These are phyloP conservation scores for Paspalum notatum DNA, from an alignment of 176 grass and related monocot species.

Conservation along the genomic window DNA sequence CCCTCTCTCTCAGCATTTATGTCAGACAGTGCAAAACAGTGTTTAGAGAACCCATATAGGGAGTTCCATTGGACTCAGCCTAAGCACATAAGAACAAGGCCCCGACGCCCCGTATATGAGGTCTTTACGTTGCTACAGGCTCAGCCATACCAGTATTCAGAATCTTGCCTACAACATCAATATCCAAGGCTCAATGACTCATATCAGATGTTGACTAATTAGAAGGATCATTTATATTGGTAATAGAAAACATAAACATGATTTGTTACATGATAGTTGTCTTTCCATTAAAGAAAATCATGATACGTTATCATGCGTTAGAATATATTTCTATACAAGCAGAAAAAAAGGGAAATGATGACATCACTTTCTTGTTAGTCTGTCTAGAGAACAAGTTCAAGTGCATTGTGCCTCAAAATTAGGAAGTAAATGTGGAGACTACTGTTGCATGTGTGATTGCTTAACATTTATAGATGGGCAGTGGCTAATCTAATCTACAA, in stretches of 20 bases:
- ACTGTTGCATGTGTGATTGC: constrained; percentile 11
- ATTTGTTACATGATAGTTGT: background rate
- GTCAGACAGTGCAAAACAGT: too few species aligned
- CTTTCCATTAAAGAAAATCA: background rate
- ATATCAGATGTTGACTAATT: background rate
- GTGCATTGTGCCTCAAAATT: background rate
- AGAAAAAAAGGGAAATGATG: background rate
- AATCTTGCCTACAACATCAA: background rate
- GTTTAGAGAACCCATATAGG: too few species aligned
- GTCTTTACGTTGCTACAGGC: background rate
- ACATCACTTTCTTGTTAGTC: constrained; percentile 11
- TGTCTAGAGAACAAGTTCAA: constrained; percentile 1
- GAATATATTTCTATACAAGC: background rate
- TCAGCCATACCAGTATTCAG: constrained; percentile 8
- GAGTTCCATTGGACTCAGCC: too few species aligned
- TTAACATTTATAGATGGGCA: constrained; percentile 18
- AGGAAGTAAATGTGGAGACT: background rate
- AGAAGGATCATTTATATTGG: constrained; percentile 10
- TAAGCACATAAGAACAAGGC: background rate
- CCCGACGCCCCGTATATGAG: background rate
- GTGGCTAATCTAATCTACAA: background rate
- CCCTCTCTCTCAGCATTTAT: too few species aligned
- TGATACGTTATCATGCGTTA: background rate
- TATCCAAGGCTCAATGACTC: background rate
- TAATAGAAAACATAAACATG: background rate